Conservation (phyloP, 2,329 filamentous ascomycete species). For the Fusarium devonianum region DNA sequence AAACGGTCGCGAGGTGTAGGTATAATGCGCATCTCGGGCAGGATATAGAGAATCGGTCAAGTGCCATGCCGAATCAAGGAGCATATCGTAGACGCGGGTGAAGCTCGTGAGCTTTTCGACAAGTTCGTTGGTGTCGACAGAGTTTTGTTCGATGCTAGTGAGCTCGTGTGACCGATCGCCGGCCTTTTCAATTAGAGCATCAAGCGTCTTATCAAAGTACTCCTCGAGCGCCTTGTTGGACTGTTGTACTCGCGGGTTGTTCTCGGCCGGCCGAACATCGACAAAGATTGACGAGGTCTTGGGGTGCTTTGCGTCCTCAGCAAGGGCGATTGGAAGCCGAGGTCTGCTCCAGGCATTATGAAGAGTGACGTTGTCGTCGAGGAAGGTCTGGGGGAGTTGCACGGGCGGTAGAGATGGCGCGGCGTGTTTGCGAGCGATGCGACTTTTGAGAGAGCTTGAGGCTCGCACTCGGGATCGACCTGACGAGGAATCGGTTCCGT, state of each 20-base stretch:
- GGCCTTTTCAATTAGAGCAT: constrained; percentile 27
- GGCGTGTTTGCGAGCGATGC: constrained; percentile 44
- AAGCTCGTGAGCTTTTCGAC: constrained; percentile 31
- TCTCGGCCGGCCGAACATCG: constrained; percentile 34
- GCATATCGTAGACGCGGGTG: constrained; percentile 45
- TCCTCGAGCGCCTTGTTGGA: constrained; percentile 40
- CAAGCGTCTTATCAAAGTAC: constrained; percentile 45
- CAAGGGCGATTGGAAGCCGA: constrained; percentile 43
- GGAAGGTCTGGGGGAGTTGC: constrained; percentile 64
- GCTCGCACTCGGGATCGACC: constrained; percentile 41
- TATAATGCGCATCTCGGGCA: constrained; percentile 45
- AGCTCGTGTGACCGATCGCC: constrained; percentile 25
- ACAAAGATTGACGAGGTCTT: constrained; percentile 44
- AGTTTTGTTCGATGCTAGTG: constrained; percentile 1
- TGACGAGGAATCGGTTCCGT: constrained; percentile 38
- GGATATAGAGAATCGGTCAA: constrained; percentile 46
- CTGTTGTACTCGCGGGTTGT: constrained; percentile 31
- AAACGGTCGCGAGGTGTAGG: constrained; percentile 47
- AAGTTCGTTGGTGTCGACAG: constrained; percentile 16
- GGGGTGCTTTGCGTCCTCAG: constrained; percentile 43
- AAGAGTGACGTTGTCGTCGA: constrained; percentile 56
- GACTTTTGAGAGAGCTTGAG: constrained; percentile 41
- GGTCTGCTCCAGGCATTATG: constrained; percentile 39
- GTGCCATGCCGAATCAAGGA: constrained; percentile 49
- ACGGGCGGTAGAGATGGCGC: constrained; percentile 57